Evolutionary conservation across 2,329 filamentous ascomycete species (phyloP).

Genomic region (Beauveria brongniartii): DNA sequence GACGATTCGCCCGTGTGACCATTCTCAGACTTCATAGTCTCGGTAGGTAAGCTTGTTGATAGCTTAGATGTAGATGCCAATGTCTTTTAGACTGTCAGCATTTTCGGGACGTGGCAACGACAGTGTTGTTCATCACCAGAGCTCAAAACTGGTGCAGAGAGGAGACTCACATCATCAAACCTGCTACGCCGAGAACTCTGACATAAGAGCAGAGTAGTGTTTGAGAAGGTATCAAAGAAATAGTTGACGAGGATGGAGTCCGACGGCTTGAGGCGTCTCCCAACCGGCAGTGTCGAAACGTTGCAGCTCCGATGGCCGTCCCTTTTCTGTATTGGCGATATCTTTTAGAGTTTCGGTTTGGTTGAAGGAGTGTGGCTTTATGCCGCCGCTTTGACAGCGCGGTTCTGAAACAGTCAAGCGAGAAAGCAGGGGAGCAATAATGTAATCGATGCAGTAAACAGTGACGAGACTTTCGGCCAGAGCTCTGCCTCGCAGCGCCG

Average conservation of each 20-base stretch:
- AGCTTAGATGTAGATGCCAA: not conserved
- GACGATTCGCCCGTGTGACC: constrained; percentile 23
- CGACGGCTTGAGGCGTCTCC: not conserved
- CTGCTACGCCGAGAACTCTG: not conserved
- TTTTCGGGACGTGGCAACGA: not conserved
- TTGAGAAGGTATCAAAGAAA: not conserved
- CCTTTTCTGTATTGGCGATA: not conserved
- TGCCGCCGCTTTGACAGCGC: not conserved
- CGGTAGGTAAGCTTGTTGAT: not conserved
- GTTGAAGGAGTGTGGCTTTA: not conserved
- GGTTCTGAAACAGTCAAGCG: not conserved
- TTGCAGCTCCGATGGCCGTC: not conserved
- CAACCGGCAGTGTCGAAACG: not conserved
- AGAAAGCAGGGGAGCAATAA: not conserved
- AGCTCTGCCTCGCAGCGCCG: not conserved
- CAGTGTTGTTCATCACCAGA: not conserved
- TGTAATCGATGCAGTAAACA: not conserved
- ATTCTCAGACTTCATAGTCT: constrained; percentile 26
- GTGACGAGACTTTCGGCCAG: not conserved
- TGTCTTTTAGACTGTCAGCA: not conserved
- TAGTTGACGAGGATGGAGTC: too few relatives aligned
- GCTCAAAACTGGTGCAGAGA: not conserved
- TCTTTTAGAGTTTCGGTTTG: not conserved
- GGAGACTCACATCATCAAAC: not conserved
- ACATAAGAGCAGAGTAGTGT: not conserved